A percentile compares a stretch with the other conserved stretches of the same genome.
Conservation (phyloP, 2,329 filamentous ascomycete species). For the Hirsutella thompsonii region DNA sequence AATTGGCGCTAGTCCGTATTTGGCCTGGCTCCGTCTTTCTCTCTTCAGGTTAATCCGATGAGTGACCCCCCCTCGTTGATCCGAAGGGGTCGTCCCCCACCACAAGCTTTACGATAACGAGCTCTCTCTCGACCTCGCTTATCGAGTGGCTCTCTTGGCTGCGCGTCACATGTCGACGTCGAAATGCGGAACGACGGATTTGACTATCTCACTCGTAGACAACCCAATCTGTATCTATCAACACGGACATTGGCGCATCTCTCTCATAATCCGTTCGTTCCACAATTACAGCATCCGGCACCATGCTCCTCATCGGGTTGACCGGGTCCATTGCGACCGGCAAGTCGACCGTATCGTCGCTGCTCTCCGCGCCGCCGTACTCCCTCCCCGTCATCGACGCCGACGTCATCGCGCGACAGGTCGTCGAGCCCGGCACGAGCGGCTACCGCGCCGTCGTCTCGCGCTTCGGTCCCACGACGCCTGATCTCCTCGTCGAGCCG, state of each 20-base stretch:
- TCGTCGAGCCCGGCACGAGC: slow-evolving; percentile 81
- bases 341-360: slow-evolving; percentile 85
- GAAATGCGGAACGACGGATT: no score
- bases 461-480: slow-evolving; percentile 71
- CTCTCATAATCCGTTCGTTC: no score
- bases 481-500: slow-evolving; percentile 63
- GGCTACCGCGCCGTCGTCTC: slow-evolving; percentile 74
- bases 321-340: slow-evolving; percentile 96
- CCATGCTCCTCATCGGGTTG: slow-evolving; percentile 74
- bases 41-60: no score
- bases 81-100: no score
- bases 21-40: not conserved
- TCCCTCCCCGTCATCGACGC: slow-evolving; percentile 86
- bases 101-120: no score
- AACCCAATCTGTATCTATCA: no score
- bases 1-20: not conserved
- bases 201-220: no score
- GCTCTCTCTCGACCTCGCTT: no score
- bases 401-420: slow-evolving; percentile 80
- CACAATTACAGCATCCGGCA: not conserved
- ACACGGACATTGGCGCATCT: no score
- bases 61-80: no score
- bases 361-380: slow-evolving; percentile 71
- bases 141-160: no score
- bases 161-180: no score